phyloP scores from a whole-genome alignment of 345 rosid species.

The Pugionium dolabratum region DNA sequence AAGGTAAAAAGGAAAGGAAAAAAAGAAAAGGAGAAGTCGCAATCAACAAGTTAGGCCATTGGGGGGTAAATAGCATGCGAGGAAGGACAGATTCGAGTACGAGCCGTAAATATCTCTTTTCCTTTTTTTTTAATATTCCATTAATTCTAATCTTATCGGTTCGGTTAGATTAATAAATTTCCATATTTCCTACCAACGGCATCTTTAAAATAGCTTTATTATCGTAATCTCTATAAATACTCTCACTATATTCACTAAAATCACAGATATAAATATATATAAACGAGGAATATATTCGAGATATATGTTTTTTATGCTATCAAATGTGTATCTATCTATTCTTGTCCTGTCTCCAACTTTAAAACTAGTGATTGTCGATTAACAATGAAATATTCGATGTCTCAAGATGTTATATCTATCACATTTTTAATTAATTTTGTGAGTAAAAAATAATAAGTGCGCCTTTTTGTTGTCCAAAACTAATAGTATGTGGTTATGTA shows the following conservation, averaged over 20 bases:
- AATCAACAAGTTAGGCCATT: slow-evolving; percentile 38
- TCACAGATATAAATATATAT: slow-evolving; percentile 3
- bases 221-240: background rate
- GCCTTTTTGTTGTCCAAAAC: slow-evolving; percentile 17
- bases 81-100: slow-evolving; percentile 45
- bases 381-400: slow-evolving; percentile 24
- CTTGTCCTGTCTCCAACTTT: slow-evolving; percentile 18
- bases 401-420: slow-evolving; percentile 4
- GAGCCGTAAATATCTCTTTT: slow-evolving; percentile 25
- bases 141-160: background rate
- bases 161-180: background rate
- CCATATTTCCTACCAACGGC: background rate
- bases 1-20: background rate
- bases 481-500: slow-evolving; percentile 17
- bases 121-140: background rate
- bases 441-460: slow-evolving; percentile 1
- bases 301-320: background rate
- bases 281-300: slow-evolving; percentile 25
- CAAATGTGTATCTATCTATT: slow-evolving; percentile 20
- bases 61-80: slow-evolving; percentile 37
- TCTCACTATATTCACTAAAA: background rate
- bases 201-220: slow-evolving; percentile 11
- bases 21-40: slow-evolving; percentile 17
- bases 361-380: slow-evolving; percentile 29
- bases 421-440: too few species aligned